These are phyloP conservation scores for Lasiosphaeris hirsuta DNA, from an alignment of 495 filamentous ascomycete species.

Conservation along the genomic window DNA sequence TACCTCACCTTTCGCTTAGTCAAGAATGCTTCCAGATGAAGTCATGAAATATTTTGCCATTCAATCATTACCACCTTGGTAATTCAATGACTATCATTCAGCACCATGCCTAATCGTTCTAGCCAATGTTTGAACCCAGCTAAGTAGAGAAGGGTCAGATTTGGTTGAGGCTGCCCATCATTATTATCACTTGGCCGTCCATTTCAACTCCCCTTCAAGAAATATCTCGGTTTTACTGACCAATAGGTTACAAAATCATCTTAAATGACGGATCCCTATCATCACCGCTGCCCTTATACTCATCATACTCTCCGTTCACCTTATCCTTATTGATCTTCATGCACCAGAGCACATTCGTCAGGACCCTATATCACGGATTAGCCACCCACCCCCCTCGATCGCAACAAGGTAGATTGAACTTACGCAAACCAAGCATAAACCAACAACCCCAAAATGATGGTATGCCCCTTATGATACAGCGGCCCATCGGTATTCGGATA, in stretches of 20 bases:
- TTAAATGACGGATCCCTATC: slow-evolving; percentile 65
- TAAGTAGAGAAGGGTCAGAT: too few relatives aligned
- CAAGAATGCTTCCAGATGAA: too few relatives aligned
- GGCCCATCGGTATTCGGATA: slow-evolving; percentile 53
- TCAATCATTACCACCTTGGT: too few relatives aligned
- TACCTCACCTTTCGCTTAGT: too few relatives aligned
- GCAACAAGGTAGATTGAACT: background rate
- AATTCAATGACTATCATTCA: too few relatives aligned
- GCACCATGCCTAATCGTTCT: too few relatives aligned
- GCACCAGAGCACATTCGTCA: slow-evolving; percentile 63
- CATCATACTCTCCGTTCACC: slow-evolving; percentile 56
- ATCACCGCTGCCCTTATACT: slow-evolving; percentile 57
- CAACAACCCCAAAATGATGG: slow-evolving; percentile 54
- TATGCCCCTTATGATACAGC: slow-evolving; percentile 52
- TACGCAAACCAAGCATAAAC: slow-evolving; percentile 54
- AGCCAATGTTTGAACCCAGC: too few relatives aligned
- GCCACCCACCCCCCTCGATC: slow-evolving; percentile 15
- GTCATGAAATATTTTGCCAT: too few relatives aligned
- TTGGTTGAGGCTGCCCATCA: too few relatives aligned
- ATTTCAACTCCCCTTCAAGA: too few relatives aligned
- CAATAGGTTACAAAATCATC: slow-evolving; percentile 52
- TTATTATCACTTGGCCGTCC: too few relatives aligned
- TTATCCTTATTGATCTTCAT: slow-evolving; percentile 66
- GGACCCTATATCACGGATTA: slow-evolving; percentile 41
- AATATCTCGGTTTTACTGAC: background rate